phyloP scores from a whole-genome alignment of 1,139 yeast species.

The Protomyces inundatus region DNA sequence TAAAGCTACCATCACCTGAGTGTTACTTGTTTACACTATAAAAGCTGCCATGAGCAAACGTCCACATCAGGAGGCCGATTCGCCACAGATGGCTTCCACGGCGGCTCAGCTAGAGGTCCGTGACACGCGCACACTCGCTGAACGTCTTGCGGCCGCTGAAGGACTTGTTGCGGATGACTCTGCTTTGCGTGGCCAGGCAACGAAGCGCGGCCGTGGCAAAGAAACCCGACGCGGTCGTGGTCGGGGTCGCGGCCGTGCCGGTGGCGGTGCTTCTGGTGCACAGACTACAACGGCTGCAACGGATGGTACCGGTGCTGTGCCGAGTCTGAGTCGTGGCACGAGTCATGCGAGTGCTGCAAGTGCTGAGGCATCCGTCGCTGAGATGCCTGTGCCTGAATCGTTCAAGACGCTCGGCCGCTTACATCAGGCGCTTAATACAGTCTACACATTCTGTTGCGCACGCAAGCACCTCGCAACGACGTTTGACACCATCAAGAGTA shows the following conservation, averaged over 20 bases:
- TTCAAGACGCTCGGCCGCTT: slow-evolving; percentile 21
- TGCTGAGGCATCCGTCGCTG: background rate
- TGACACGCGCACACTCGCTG: background rate
- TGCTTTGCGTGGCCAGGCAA: background rate
- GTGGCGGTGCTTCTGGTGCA: background rate
- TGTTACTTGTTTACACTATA: too few species aligned
- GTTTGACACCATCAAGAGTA: slow-evolving; percentile 46
- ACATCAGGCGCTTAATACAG: slow-evolving; percentile 43
- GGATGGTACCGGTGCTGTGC: background rate
- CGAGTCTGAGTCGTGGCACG: background rate
- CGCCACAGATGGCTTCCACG: background rate
- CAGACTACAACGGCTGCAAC: background rate
- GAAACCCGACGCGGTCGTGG: slow-evolving; percentile 6
- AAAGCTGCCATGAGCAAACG: background rate
- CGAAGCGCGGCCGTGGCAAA: background rate
- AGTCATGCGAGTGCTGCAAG: slow-evolving; percentile 14
- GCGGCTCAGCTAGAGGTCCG: background rate
- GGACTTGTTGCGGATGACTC: background rate
- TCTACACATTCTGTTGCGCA: slow-evolving; percentile 51
- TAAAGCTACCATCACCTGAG: too few species aligned
- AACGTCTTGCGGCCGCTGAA: background rate
- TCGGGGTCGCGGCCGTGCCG: slow-evolving; percentile 19
- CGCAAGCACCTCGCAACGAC: slow-evolving; percentile 53
- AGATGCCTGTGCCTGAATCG: slow-evolving; percentile 13
- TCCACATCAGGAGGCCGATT: background rate